Evolutionary conservation across 306 rosid species (phyloP), one percentile per base, ranked within the genome.

Genomic region (Prunus armeniaca): DNA sequence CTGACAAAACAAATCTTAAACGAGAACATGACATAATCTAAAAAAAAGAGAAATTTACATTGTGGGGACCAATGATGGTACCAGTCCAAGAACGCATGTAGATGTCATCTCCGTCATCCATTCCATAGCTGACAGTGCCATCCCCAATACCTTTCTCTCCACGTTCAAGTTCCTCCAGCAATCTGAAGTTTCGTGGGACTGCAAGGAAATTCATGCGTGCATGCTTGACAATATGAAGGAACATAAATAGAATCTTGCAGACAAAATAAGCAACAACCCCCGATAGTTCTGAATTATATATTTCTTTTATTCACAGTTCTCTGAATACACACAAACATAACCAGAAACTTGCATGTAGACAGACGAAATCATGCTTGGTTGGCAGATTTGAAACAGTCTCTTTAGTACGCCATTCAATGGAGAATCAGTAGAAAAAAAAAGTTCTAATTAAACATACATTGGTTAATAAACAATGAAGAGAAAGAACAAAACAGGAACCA

Each of bases 91-190:
- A 82, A 67, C 85, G 85, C 99, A 96, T 96, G 88, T 91, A 93
- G 81, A 96, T 96, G 83, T 96, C 99, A 77, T 96, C 99, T 60
- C 99, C 98, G 9, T 96, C 99, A 28, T 96, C 99, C 99, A 96
- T 96, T 64, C 99, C 99, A 81, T 92, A 92, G 86, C 97, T 92
- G 55, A 92, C 97, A 46, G 96, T 88, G 80, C 96, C 97, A 74
- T 92, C 97, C 57, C 97, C 97, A 66, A 92, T 92, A 3, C 97
- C 97, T 63, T 92, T 92, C 79, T 92, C 97, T 70, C 99, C 99
- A 1, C 99, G 91, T 85, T 96, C 99, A 69, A 96, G 98, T 67
- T 96, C 99, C 90, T 96, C 99, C 88, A 96, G 86, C 94, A 96
- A 86, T 90, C 99, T 91, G 89, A 96, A 96, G 91, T 96, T 96